Percentiles rank a stretch among this genome's conserved stretches.
These are phyloP conservation scores for Sphaceloma murrayae DNA, from an alignment of 2,329 filamentous ascomycete genomes.

Conservation along the genomic window DNA sequence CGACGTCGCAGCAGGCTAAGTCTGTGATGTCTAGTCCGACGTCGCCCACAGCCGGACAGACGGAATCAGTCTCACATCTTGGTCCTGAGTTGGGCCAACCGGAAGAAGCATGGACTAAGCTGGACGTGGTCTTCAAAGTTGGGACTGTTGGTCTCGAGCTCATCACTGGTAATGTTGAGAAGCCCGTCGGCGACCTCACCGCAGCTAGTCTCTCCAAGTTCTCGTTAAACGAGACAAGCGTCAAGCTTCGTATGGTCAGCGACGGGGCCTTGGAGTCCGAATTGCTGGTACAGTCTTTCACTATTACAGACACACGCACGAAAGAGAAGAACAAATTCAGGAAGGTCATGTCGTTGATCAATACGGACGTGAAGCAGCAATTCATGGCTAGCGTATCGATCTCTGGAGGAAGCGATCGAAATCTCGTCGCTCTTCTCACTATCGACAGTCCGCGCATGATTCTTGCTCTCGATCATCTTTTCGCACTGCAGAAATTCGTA, in stretches of 20 bases:
- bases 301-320: conserved; percentile 83
- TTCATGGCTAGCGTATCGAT: conserved; percentile 97
- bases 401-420: conserved; percentile 70
- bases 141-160: conserved; percentile 82
- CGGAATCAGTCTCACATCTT: conserved; percentile 21
- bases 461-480: conserved; percentile 90
- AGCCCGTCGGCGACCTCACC: conserved; percentile 69
- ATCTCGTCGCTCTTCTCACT: conserved; percentile 81
- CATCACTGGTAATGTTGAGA: conserved; percentile 63
- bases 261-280: conserved; percentile 89
- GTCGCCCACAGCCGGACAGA: conserved; percentile 22
- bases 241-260: conserved; percentile 88
- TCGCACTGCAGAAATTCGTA: conserved; percentile 78
- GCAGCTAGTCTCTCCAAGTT: conserved; percentile 83
- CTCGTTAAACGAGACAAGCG: conserved; percentile 80
- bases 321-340: conserved; percentile 90
- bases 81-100: conserved; percentile 59
- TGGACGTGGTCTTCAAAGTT: conserved; percentile 85
- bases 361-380: conserved; percentile 83
- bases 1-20: conserved; percentile 42
- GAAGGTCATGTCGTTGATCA: conserved; percentile 95
- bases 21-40: conserved; percentile 39
- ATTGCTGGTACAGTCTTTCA: conserved; percentile 86
- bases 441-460: conserved; percentile 93
- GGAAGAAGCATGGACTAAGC: conserved; percentile 74